Conservation (phyloP, 345 rosid species). For the thale cress (Arabidopsis thaliana) region TAIR10.1 NC_003074.8:4966001-4966500, state of each 20-base stretch:
- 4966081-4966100: constrained; percentile 94
- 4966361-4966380: background rate
- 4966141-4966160: constrained; percentile 86
- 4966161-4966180: constrained; percentile 81
- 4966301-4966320: constrained; percentile 82
- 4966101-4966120: constrained; percentile 94
- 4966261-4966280: constrained; percentile 90
- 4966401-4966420: background rate
- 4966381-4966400: constrained; percentile 13
- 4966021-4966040: constrained; percentile 83
- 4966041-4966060: constrained; percentile 71
- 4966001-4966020: constrained; percentile 75
- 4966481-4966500: constrained; percentile 97
- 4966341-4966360: constrained; percentile 46
- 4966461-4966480: constrained; percentile 87
- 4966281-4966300: constrained; percentile 75
- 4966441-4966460: constrained; percentile 84
- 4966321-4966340: constrained; percentile 91
- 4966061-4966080: constrained; percentile 75
- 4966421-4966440: constrained; percentile 77
- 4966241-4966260: constrained; percentile 82
- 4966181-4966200: constrained; percentile 89
- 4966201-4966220: constrained; percentile 74
- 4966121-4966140: constrained; percentile 96
- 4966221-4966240: constrained; percentile 92